These are phyloP conservation scores for Coprinopsis cinerea DNA, from an alignment of 768 basidiomycete genomes.

Conservation along the genomic window DNA sequence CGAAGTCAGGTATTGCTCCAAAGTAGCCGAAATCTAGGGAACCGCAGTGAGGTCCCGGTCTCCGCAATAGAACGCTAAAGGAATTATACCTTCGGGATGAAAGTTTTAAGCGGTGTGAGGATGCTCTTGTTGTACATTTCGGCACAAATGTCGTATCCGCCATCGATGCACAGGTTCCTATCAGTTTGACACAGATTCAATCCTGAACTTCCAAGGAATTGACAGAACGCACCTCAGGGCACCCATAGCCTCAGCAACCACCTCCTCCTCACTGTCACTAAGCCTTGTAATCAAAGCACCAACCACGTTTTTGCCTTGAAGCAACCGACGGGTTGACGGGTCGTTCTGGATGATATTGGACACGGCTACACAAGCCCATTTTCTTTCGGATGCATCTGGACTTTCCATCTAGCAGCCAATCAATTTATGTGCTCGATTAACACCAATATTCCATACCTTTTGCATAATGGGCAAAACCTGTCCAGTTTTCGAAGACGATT, in stretches of 20 bases:
- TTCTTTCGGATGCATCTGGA: constrained; percentile 72
- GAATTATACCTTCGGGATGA: constrained; percentile 66
- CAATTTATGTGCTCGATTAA: constrained; percentile 6
- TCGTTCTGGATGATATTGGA: constrained; percentile 95
- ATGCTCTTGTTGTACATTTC: constrained; percentile 98
- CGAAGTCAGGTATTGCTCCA: constrained; percentile 60
- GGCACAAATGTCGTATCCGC: constrained; percentile 90
- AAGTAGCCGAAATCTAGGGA: constrained; percentile 62
- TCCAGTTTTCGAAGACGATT: constrained; percentile 69
- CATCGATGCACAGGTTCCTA: constrained; percentile 92
- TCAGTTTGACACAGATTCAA: neutral
- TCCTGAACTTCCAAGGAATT: neutral
- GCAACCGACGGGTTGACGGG: constrained; percentile 80
- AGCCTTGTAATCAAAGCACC: constrained; percentile 81
- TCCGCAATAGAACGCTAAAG: too few relatives aligned
- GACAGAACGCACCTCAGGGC: constrained; percentile 62
- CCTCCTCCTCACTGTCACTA: constrained; percentile 86
- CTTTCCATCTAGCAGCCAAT: constrained; percentile 65
- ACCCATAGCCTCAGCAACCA: constrained; percentile 83
- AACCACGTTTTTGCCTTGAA: constrained; percentile 89
- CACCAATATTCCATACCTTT: constrained; percentile 49
- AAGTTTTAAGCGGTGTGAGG: constrained; percentile 65
- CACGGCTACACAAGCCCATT: constrained; percentile 96
- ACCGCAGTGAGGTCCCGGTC: neutral
- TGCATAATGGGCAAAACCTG: constrained; percentile 84